Conservation (phyloP, 495 filamentous ascomycete genomes). For the Tricharina praecox region DNA sequence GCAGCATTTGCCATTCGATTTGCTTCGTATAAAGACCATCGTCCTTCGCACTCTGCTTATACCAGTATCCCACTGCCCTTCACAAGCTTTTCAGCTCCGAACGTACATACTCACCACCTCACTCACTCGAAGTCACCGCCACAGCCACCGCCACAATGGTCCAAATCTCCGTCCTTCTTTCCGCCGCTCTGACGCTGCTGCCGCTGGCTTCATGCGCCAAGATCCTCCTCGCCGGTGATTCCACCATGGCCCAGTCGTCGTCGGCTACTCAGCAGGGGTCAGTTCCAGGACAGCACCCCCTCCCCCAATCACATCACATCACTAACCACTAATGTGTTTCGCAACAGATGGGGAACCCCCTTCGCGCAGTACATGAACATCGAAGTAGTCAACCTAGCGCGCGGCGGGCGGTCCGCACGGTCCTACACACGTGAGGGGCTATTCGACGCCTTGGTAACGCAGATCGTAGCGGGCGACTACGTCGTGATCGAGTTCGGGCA, state of each 20-base stretch:
- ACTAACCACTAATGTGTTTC: background rate
- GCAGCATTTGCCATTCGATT: too few relatives aligned
- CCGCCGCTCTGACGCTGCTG: background rate
- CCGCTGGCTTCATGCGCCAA: slow-evolving; percentile 6
- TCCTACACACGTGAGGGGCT: slow-evolving; percentile 34
- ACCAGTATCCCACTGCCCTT: too few relatives aligned
- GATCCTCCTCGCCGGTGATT: slow-evolving; percentile 24
- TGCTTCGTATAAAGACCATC: too few relatives aligned
- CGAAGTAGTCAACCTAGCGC: slow-evolving; percentile 30
- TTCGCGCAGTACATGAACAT: slow-evolving; percentile 24
- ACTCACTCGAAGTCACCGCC: too few relatives aligned
- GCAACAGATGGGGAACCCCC: slow-evolving; percentile 18
- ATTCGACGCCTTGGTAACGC: slow-evolving; percentile 28
- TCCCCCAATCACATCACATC: too few relatives aligned
- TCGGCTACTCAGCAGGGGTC: slow-evolving; percentile 15
- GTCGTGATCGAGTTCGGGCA: slow-evolving; percentile 37
- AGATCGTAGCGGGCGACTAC: slow-evolving; percentile 30
- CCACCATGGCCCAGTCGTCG: slow-evolving; percentile 19
- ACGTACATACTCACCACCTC: too few relatives aligned
- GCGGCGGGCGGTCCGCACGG: slow-evolving; percentile 32
- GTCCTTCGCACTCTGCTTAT: too few relatives aligned
- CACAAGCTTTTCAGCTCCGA: too few relatives aligned
- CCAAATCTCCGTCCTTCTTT: background rate
- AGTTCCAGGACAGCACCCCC: background rate
- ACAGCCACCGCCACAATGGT: too few relatives aligned